Conservation (phyloP, 1,284 basidiomycete species). For the Testicularia cyperi region DNA sequence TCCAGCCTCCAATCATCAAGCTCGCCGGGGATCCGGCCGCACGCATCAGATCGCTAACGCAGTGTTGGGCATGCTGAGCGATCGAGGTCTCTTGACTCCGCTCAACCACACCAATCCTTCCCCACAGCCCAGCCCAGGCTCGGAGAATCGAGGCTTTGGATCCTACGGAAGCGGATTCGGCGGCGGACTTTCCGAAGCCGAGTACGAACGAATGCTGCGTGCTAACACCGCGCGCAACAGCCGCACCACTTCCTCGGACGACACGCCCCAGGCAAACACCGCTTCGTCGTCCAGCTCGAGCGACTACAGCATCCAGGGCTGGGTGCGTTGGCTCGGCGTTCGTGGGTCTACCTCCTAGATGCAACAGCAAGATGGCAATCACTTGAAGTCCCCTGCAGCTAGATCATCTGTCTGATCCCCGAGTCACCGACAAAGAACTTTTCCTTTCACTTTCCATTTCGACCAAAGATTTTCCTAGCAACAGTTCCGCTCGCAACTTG, state of each 20-base stretch:
- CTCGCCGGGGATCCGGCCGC: constrained; percentile 33
- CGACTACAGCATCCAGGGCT: constrained; percentile 26
- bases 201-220: constrained; percentile 36
- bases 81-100: constrained; percentile 40
- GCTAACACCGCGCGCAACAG: constrained; percentile 23
- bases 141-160: constrained; percentile 9
- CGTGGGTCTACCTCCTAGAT: too few relatives aligned
- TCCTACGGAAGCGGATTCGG: constrained; percentile 16
- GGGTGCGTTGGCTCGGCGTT: constrained; percentile 25
- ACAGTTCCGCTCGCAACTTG: too few relatives aligned
- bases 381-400: too few relatives aligned
- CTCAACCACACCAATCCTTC: constrained; percentile 28
- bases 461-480: too few relatives aligned
- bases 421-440: too few relatives aligned
- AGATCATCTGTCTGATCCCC: too few relatives aligned
- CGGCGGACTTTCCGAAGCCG: constrained; percentile 26
- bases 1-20: constrained; percentile 18
- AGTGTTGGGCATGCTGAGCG: constrained; percentile 46
- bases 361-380: too few relatives aligned
- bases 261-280: background rate
- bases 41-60: constrained; percentile 46
- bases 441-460: too few relatives aligned
- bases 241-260: background rate
- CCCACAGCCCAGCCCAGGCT: constrained; percentile 12
- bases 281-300: background rate